Evolutionary conservation across 2,329 filamentous ascomycete species (phyloP), one percentile per base, ranked within the genome.

Genomic region (Cercospora nicotianae): DNA sequence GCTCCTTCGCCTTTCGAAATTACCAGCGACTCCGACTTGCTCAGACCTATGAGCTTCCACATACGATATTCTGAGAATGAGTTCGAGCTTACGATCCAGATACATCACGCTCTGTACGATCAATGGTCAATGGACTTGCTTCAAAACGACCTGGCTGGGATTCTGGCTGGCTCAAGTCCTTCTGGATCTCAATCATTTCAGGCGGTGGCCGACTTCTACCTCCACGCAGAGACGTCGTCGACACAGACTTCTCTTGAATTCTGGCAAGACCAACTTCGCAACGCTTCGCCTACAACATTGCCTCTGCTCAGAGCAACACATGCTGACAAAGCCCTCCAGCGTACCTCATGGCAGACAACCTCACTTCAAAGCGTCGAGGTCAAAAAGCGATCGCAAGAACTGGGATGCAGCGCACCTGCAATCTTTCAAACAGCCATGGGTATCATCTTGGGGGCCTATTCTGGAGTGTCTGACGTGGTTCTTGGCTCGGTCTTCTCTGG

Each of bases 101-200:
- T 96, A 0, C 93, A 96, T 76, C 94, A 97, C 79, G 89, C 92
- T 0, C 77, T 96, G 0, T 97, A 96, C 75, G 94, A 97, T 78
- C 94, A 93, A n/a, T 97, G 94, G 94, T 94, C 93, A 0, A 85
- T 93, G 10, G 78, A 79, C 75, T 91, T 97, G 62, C 82, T 94
- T 31, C 79, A 96, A 0, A 81, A 85, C 28, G 92, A 97, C 76
- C 80, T 96, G 4, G 82, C 85, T 3, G 75, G 74, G 0, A 71
- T 90, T 1, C 74, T 91, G 75, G 67, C 71, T 18, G 77, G 76
- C 7, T 64, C 74, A 2, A n/a, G 72, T 0, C 42, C 75, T 13
- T 71, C 69, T 0, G 51, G 72, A 1, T 83, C 89, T 30, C 86
- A 87, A 0, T 83, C 88, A 28, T 96, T 92, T 72, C 80, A 83